These are phyloP conservation scores for Cladosporium sp. DNA, from an alignment of 2,329 filamentous ascomycete genomes.

Conservation along the genomic window DNA sequence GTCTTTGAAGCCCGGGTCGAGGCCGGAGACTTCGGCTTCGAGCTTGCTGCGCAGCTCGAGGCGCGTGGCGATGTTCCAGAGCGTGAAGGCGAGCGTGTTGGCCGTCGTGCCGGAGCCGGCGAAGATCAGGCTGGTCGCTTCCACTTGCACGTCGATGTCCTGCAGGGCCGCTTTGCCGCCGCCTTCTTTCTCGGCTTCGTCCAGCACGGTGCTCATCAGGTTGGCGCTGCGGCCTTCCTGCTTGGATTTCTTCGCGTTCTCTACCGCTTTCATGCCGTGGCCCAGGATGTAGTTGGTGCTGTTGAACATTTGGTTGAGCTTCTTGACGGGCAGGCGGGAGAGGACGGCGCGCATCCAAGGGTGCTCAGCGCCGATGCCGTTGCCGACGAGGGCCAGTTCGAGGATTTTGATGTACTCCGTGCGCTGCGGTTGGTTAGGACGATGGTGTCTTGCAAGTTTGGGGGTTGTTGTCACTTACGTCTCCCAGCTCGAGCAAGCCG, in stretches of 20 bases:
- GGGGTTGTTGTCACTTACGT: slow-evolving; percentile 25
- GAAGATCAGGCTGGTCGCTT: slow-evolving; percentile 27
- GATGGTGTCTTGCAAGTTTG: slow-evolving; percentile 32
- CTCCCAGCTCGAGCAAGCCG: slow-evolving; percentile 13
- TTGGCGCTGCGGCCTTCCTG: slow-evolving; percentile 20
- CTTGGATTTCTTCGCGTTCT: slow-evolving; percentile 20
- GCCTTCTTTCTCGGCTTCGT: slow-evolving; percentile 25
- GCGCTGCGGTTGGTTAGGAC: slow-evolving; percentile 11
- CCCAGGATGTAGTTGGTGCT: slow-evolving; percentile 19
- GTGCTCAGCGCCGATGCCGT: slow-evolving; percentile 31
- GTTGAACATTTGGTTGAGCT: slow-evolving; percentile 21
- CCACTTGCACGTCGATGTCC: slow-evolving; percentile 25
- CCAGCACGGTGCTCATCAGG: slow-evolving; percentile 23
- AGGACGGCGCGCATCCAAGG: slow-evolving; percentile 25
- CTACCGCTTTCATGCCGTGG: slow-evolving; percentile 24
- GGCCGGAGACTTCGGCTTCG: slow-evolving; percentile 22
- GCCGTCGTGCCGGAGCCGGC: slow-evolving; percentile 33
- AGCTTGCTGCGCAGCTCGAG: slow-evolving; percentile 20
- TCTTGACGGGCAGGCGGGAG: slow-evolving; percentile 21
- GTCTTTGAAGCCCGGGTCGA: slow-evolving; percentile 20
- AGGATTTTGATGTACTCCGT: slow-evolving; percentile 32
- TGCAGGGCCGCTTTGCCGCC: slow-evolving; percentile 21
- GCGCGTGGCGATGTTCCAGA: slow-evolving; percentile 27
- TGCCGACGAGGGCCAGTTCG: slow-evolving; percentile 27
- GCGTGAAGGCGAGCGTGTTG: slow-evolving; percentile 27